phyloP scores from a whole-genome alignment of 306 rosid species.

The Inga oerstediana region DNA sequence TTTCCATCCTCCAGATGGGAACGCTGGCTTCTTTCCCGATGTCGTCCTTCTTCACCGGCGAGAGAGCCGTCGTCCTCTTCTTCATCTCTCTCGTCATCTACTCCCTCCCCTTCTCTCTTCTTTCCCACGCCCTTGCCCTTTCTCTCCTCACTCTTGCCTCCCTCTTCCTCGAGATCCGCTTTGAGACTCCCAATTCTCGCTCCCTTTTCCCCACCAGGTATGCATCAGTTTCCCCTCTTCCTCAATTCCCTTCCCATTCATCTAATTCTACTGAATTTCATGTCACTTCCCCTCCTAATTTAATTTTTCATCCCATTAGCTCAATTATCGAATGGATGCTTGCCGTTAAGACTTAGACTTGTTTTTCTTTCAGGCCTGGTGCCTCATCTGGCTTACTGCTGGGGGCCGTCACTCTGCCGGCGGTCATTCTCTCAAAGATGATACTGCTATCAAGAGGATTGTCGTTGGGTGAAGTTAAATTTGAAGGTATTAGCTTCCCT shows the following conservation, averaged over 20 bases:
- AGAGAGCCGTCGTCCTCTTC: conserved; percentile 67
- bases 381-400: conserved; percentile 87
- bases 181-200: conserved; percentile 50
- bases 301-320: background rate
- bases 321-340: background rate
- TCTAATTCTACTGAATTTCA: background rate
- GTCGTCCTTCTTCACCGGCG: conserved; percentile 58
- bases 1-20: conserved; percentile 14
- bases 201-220: conserved; percentile 66
- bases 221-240: background rate
- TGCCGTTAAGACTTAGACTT: background rate
- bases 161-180: conserved; percentile 66
- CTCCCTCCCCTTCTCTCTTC: conserved; percentile 77
- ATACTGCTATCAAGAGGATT: conserved; percentile 65
- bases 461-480: conserved; percentile 47
- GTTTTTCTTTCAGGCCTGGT: conserved; percentile 59
- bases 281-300: background rate
- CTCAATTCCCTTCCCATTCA: background rate
- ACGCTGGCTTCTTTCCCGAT: conserved; percentile 38
- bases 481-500: conserved; percentile 50
- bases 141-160: conserved; percentile 73
- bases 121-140: conserved; percentile 73
- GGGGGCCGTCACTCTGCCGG: conserved; percentile 75
- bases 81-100: conserved; percentile 58
- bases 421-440: conserved; percentile 79